Evolutionary conservation across 768 basidiomycete genomes (phyloP), one percentile per base, ranked within the genome.

Genomic region (Tulasnella sp.): DNA sequence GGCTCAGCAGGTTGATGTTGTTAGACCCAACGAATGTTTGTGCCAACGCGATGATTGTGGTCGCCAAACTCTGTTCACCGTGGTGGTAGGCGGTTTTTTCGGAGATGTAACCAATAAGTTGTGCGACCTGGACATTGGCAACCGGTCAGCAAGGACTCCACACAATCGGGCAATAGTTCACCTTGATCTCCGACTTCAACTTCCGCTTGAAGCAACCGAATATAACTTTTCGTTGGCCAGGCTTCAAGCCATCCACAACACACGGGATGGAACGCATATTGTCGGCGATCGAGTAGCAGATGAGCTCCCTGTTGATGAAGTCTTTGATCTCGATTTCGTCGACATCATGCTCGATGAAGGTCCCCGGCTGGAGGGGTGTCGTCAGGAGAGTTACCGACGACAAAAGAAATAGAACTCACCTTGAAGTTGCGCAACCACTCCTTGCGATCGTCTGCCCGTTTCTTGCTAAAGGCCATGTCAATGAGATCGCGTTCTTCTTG

Each of bases 281-380:
- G 67, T 99, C 96, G 3, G 96, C 96, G 90, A 98, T 97, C 1
- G 96, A 99, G 77, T 97, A 99, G 25, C 97, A 76, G 59, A 99
- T 97, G 43, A 99, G 72, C 67, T 99, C 96, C 70, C 82, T 89
- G 75, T 99, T 97, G 72, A 99, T 94, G 68, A 99, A 99, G 65
- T 99, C 93, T 0, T 84, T 78, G 67, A 83, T 87, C 0, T 87
- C 79, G 60, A 99, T 86, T 64, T 89, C 83, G 42, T 84, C 80
- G 31, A 86, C 77, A 57, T 82, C 79, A 69, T 99, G 94, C 66
- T 98, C 83, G 48, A 99, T 74, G 69, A 75, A 97, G 1, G 96
- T 98, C 27, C 96, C 96, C 37, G 93, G 89, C 87, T 93, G 62
- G 34, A 39, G 27, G 32, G 39, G 46, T 9, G 6, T 45, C 15